Evolutionary conservation across 805 yeast species (phyloP), one percentile per base, ranked within the genome.

Genomic region (Jamesozyma piceae): DNA sequence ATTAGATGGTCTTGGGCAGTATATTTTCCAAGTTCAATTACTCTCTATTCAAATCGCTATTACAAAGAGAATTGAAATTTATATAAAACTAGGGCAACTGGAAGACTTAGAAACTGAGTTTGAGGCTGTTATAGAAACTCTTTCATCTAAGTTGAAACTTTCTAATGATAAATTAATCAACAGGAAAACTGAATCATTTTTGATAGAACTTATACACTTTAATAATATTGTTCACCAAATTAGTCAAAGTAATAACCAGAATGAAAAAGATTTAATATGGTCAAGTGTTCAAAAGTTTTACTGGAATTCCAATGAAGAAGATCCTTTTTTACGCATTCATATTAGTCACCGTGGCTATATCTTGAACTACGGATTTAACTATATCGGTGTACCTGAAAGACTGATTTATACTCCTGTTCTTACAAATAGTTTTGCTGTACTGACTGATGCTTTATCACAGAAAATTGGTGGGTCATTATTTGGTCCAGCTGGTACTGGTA

Each of bases 401-500:
- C 65, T 89, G 19, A 94, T 90, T 0, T 72, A 75, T 42, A 90
- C 97, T 0, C 86, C 90, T 1, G 66, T 86, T 17, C 69, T 84
- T 6, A 75, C 76, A 38, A 66, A 71, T 5, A 75, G 86, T 43
- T 86, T 74, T 55, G 57, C 80, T 8, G 66, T 88, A 0, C 75
- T 89, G 78, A 68, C 83, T 0, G 82, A 80, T 46, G 89, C 97
- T 0, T 58, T 88, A 15, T 72, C 75, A 28, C 86, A 80, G 50
- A 73, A 72, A 29, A 66, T 78, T 8, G 97, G 97, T n/a, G 95
- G 95, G 0, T 82, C 95, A 1, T 82, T 95, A 1, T 78, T 82
- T 60, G 97, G 97, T 0, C 97, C 97, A 1, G 96, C 97, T 2
- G 97, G 97, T 34, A 90, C 97, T 0, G 97, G 97, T 49, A 90